Evolutionary conservation across 1,284 basidiomycete species (phyloP).

Genomic region (Tetrapyrgos nigripes): DNA sequence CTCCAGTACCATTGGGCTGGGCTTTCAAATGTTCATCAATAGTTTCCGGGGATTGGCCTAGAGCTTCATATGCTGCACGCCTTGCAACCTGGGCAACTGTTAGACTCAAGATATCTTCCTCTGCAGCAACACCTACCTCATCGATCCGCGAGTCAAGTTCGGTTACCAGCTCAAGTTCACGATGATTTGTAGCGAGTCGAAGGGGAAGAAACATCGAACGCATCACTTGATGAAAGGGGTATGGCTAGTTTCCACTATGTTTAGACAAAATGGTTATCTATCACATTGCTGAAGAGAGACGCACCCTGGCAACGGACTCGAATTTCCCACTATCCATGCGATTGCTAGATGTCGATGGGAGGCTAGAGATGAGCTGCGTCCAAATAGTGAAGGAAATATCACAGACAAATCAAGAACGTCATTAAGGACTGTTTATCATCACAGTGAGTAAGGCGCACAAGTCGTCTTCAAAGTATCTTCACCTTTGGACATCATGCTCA

Average conservation of each 20-base stretch:
- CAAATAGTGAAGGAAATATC: not conserved
- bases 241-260: constrained; percentile 49
- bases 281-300: constrained; percentile 3
- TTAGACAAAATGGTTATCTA: not conserved
- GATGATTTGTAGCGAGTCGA: constrained; percentile 64
- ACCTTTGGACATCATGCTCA: constrained; percentile 93
- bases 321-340: constrained; percentile 68
- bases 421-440: constrained; percentile 48
- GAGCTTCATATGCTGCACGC: constrained; percentile 46
- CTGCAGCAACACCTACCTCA: constrained; percentile 32
- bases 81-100: constrained; percentile 35
- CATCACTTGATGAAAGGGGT: constrained; percentile 74
- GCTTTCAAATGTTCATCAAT: constrained; percentile 32
- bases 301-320: constrained; percentile 18
- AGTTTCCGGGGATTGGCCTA: constrained; percentile 39
- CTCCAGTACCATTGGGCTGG: constrained; percentile 47
- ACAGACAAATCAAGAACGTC: constrained; percentile 68
- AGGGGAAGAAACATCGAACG: constrained; percentile 70
- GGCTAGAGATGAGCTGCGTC: constrained; percentile 4
- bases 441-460: constrained; percentile 24
- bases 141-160: constrained; percentile 69
- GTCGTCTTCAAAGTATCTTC: not conserved
- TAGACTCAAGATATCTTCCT: not conserved
- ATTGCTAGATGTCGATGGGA: constrained; percentile 39
- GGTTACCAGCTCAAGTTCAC: constrained; percentile 60